These are phyloP conservation scores for Xanthoceras sorbifolium DNA, from an alignment of 345 rosid genomes.

Conservation along the genomic window DNA sequence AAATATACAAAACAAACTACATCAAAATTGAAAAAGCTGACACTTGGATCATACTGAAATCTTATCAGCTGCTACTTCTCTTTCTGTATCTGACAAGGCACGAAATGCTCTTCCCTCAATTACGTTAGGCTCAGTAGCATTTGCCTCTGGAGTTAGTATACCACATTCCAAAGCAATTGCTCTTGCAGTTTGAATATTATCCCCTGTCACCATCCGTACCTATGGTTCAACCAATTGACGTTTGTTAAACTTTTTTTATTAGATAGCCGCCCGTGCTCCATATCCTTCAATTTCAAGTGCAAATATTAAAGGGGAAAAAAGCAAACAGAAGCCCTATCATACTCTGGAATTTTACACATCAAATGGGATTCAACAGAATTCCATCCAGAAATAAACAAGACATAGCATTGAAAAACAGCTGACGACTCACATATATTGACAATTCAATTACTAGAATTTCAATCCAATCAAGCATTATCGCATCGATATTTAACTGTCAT, in stretches of 20 bases:
- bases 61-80: conserved; percentile 75
- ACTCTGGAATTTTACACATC: neutral
- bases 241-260: neutral
- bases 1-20: neutral
- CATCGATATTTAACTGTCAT: neutral
- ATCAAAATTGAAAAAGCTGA: neutral
- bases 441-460: neutral
- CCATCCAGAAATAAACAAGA: no score
- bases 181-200: conserved; percentile 91
- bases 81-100: conserved; percentile 58
- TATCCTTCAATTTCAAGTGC: neutral
- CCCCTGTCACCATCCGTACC: conserved; percentile 99
- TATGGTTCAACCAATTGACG: conserved; percentile 26
- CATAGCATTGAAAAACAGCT: no score
- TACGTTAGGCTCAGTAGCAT: conserved; percentile 61
- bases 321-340: neutral
- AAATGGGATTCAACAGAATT: neutral
- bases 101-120: conserved; percentile 92
- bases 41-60: conserved; percentile 57
- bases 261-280: neutral
- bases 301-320: no score
- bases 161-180: conserved; percentile 98
- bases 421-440: neutral
- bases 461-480: neutral
- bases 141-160: conserved; percentile 60